These are phyloP conservation scores for Metschnikowia cubensis DNA, from an alignment of 805 yeast genomes.

Conservation along the genomic window DNA sequence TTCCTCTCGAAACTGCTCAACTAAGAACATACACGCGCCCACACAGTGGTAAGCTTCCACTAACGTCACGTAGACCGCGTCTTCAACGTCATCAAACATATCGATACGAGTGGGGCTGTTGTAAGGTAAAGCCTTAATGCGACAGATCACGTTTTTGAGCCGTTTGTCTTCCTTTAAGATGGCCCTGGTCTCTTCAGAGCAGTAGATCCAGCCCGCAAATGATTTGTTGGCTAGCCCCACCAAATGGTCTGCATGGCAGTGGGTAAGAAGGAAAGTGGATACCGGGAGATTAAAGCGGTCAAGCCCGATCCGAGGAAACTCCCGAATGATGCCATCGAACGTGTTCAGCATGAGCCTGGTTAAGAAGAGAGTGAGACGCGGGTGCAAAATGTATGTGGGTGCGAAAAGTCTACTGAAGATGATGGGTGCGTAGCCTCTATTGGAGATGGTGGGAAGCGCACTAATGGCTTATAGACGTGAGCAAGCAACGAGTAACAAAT, in stretches of 20 bases:
- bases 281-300: conserved; percentile 29
- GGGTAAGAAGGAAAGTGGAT: conserved; percentile 39
- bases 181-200: conserved; percentile 40
- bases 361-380: conserved; percentile 1
- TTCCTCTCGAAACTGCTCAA: conserved; percentile 24
- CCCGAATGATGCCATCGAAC: conserved; percentile 42
- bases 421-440: neutral
- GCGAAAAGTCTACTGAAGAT: conserved; percentile 1
- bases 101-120: conserved; percentile 19
- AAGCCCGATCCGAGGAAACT: conserved; percentile 46
- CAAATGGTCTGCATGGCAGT: conserved; percentile 54
- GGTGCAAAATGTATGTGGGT: conserved; percentile 10
- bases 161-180: conserved; percentile 20
- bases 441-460: neutral
- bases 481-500: too few species aligned
- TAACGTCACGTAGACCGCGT: conserved; percentile 33
- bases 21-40: conserved; percentile 52
- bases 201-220: conserved; percentile 42
- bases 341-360: conserved; percentile 17
- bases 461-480: neutral
- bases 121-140: conserved; percentile 18
- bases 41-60: conserved; percentile 57
- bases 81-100: conserved; percentile 14
- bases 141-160: conserved; percentile 17
- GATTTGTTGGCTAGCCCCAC: conserved; percentile 41